Evolutionary conservation across 257 asterid species (phyloP).

Genomic region (Solanum sitiens): DNA sequence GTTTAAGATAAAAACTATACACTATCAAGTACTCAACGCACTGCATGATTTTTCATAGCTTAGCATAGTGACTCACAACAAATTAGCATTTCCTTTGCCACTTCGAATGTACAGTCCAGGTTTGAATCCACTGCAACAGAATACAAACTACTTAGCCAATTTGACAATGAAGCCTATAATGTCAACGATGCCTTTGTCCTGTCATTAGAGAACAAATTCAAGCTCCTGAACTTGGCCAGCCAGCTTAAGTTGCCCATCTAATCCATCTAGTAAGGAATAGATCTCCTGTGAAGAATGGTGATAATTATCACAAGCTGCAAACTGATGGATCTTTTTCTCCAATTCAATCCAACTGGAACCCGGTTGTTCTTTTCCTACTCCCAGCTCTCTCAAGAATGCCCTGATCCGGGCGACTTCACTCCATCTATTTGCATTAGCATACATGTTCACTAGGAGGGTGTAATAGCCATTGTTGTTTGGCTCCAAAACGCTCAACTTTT

Average conservation of each 20-base stretch:
- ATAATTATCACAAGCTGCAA: conserved; percentile 52
- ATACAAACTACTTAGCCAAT: not conserved
- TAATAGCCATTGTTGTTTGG: conserved; percentile 55
- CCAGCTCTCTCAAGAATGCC: conserved; percentile 41
- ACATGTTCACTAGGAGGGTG: conserved; percentile 52
- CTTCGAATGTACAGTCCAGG: not conserved
- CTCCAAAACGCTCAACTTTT: conserved; percentile 41
- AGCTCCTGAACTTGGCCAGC: conserved; percentile 5
- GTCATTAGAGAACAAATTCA: conserved; percentile 5
- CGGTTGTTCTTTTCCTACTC: conserved; percentile 50
- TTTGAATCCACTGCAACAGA: not conserved
- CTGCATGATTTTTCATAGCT: not conserved
- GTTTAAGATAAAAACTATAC: not conserved
- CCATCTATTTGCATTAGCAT: conserved; percentile 71
- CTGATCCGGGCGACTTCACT: conserved; percentile 45
- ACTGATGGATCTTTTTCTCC: conserved; percentile 40
- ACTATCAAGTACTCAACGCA: not conserved
- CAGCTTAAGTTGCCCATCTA: conserved; percentile 47
- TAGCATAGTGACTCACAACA: not conserved
- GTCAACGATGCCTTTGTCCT: not conserved
- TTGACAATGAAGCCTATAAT: not conserved
- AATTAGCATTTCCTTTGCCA: not conserved
- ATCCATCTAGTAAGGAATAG: conserved; percentile 26
- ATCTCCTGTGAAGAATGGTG: conserved; percentile 41
- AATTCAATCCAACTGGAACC: conserved; percentile 80